These are phyloP conservation scores for Amborella trichopoda DNA, from an alignment of 164 flowering plant genomes.

Conservation along the genomic window DNA sequence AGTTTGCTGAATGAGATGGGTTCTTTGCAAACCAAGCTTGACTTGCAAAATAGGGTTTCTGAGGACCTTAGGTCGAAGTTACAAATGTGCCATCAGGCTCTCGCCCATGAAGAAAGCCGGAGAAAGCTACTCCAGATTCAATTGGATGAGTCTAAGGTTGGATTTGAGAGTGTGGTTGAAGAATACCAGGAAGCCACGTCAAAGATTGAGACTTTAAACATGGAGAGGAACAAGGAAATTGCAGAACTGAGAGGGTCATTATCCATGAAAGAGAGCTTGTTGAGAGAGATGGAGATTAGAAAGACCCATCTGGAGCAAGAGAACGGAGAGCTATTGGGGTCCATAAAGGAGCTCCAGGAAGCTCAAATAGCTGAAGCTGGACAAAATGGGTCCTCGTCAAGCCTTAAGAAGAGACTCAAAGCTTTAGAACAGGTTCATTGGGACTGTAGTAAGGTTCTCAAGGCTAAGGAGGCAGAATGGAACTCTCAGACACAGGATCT, in stretches of 20 bases:
- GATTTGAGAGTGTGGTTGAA: slow-evolving; percentile 24
- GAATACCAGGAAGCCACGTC: slow-evolving; percentile 35
- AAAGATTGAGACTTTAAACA: slow-evolving; percentile 21
- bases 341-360: slow-evolving; percentile 52
- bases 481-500: slow-evolving; percentile 17
- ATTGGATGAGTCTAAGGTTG: slow-evolving; percentile 26
- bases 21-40: slow-evolving; percentile 26
- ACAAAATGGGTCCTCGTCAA: slow-evolving; percentile 21
- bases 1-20: slow-evolving; percentile 29
- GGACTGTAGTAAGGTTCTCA: slow-evolving; percentile 31
- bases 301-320: slow-evolving; percentile 34
- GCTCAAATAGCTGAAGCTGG: slow-evolving; percentile 36
- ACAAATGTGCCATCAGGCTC: slow-evolving; percentile 49
- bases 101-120: slow-evolving; percentile 51
- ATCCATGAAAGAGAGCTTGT: slow-evolving; percentile 26
- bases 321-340: slow-evolving; percentile 31
- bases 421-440: slow-evolving; percentile 35
- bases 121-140: slow-evolving; percentile 40
- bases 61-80: slow-evolving; percentile 29
- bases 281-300: slow-evolving; percentile 39
- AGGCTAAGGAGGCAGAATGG: slow-evolving; percentile 47
- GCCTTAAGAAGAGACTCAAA: slow-evolving; percentile 37
- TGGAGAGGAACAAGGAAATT: slow-evolving; percentile 33
- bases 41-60: slow-evolving; percentile 31
- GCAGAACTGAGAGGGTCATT: slow-evolving; percentile 30